Evolutionary conservation across 1,284 basidiomycete genomes (phyloP).

Genomic region (Ceratobasidium sp.): DNA sequence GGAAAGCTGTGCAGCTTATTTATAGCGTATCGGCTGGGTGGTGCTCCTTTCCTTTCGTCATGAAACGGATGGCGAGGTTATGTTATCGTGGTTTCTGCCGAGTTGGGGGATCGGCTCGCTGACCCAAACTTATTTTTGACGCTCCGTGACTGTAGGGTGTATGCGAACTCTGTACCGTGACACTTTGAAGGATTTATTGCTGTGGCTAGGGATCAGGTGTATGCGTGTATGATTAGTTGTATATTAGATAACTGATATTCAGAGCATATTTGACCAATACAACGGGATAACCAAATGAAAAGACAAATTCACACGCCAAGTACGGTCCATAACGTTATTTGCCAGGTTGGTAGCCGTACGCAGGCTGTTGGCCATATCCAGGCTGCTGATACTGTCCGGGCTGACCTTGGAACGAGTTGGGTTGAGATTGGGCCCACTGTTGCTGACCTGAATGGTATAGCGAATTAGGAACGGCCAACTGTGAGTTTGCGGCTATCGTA

Average conservation of each 20-base stretch:
- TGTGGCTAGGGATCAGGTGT: not conserved
- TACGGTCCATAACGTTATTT: slow-evolving; percentile 1
- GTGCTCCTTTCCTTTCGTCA: not conserved
- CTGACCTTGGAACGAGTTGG: slow-evolving; percentile 25
- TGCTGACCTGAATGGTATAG: slow-evolving; percentile 8
- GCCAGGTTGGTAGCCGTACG: not conserved
- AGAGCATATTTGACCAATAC: not conserved
- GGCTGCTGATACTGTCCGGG: slow-evolving; percentile 35
- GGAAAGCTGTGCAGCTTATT: too few relatives aligned
- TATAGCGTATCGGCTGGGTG: not conserved
- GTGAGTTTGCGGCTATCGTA: not conserved
- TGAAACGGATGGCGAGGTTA: not conserved
- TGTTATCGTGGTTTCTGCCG: slow-evolving; percentile 4
- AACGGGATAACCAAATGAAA: not conserved
- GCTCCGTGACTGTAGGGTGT: slow-evolving; percentile 17
- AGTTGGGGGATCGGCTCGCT: slow-evolving; percentile 1
- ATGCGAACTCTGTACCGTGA: slow-evolving; percentile 9
- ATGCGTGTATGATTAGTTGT: slow-evolving; percentile 34
- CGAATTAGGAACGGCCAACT: not conserved
- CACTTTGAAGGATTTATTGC: not conserved
- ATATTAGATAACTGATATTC: slow-evolving; percentile 18
- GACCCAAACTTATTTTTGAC: not conserved
- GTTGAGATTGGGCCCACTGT: slow-evolving; percentile 22
- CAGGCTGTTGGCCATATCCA: slow-evolving; percentile 21
- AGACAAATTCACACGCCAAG: not conserved